Conservation (phyloP, 192 early-diverging fungal species). For the Gryganskiella cystojenkinii region DNA sequence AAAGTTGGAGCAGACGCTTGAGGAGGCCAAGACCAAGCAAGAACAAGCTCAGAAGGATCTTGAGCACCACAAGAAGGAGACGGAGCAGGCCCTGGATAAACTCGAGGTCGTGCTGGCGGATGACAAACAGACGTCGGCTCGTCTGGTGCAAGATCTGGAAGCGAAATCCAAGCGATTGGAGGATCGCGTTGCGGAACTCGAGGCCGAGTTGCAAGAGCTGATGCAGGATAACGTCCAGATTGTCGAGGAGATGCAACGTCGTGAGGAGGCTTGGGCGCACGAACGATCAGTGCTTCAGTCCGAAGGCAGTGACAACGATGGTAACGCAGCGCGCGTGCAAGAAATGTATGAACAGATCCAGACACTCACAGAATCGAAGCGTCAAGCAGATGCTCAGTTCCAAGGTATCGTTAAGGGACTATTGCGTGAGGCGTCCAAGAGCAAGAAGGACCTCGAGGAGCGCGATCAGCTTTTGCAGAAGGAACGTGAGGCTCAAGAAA, state of each 20-base stretch:
- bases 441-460: slow-evolving; percentile 35
- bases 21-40: slow-evolving; percentile 3
- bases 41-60: slow-evolving; percentile 33
- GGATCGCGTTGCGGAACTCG: slow-evolving; percentile 10
- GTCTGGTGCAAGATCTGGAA: slow-evolving; percentile 30
- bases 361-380: slow-evolving; percentile 40
- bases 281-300: slow-evolving; percentile 20
- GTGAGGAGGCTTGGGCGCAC: slow-evolving; percentile 37
- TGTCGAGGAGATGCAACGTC: slow-evolving; percentile 47
- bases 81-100: slow-evolving; percentile 33
- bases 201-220: slow-evolving; percentile 24
- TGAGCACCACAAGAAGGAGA: slow-evolving; percentile 42
- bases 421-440: slow-evolving; percentile 32
- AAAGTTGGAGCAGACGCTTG: slow-evolving; percentile 4
- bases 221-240: slow-evolving; percentile 51
- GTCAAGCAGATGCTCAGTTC: slow-evolving; percentile 46
- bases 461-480: neutral
- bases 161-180: slow-evolving; percentile 33
- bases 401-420: slow-evolving; percentile 52
- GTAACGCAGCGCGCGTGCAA: slow-evolving; percentile 16
- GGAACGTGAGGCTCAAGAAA: neutral
- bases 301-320: neutral
- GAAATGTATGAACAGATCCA: slow-evolving; percentile 45
- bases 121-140: slow-evolving; percentile 29
- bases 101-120: slow-evolving; percentile 34